Base-by-base conservation (phyloP, 441 rosid genomes). In the Adansonia madagascariensis region DNA sequence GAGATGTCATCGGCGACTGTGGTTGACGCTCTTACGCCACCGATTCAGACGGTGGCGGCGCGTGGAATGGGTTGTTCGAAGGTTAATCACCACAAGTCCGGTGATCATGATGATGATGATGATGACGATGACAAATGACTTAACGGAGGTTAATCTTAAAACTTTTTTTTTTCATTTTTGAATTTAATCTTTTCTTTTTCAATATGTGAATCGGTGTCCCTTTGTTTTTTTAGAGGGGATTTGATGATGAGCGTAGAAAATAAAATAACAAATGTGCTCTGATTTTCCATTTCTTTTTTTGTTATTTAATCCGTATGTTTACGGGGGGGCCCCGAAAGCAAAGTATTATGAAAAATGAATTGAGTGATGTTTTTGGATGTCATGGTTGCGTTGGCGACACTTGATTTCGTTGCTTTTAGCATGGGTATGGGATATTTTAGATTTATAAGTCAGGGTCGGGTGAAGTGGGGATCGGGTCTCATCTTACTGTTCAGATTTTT, bases 1-100 rank as follows among this genome's bases (percentile, higher is more conserved):
- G 97, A 92, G 82, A 86, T 91, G 89, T 81, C 93, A 2, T 87
- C 98, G 44, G 94, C 94, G 17, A 77, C 82, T 53, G 81, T 80
- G 0, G 87, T 93, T 0, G 95, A 83, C 49, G 50, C 79, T 3
- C 84, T 84, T 0, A 56, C 76, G n/a, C 86, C 76, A 3, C 14
- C 39, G 77, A 69, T 78, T 3, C 78, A 35, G 75, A 14, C 24
- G 3, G 39, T 47, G 8, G 79, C 70, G 60, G 60, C 80, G 27
- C 88, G 89, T 64, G 85, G 84, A 52, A 22, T 86, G 20, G 89
- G 93, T 27, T 77, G 73, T 14, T 85, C 95, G 0, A 91, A 85
- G 84, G 94, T 95, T 44, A 90, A 91, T 77, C 93, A 95, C 75
- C 88, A 86, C 44, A 79, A 78, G 3, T 80, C 49, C 22, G 78